Evolutionary conservation across 495 filamentous ascomycete genomes (phyloP), one percentile per base, ranked within the genome.

Genomic region (Podospora appendiculata): DNA sequence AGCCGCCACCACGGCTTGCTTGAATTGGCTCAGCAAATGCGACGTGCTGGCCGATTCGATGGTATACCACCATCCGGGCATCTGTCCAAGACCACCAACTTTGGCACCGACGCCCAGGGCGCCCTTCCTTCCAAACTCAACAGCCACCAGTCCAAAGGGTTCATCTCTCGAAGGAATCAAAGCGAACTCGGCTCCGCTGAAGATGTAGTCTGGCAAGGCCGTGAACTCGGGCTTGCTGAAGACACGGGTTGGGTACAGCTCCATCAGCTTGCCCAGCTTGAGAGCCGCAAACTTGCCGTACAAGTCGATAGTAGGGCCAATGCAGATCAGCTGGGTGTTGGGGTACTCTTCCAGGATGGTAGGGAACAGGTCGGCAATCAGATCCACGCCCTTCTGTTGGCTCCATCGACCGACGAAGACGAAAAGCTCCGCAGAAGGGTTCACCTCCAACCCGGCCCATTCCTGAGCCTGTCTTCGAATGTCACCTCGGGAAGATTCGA

Each of bases 361-460:
- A 36, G 85, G 84, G 66, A 87, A 81, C 4, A 87, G 76, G 59
- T 89, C 85, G 14, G 85, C 85, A 49, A 89, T 87, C 4, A 88
- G 70, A 63, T 89, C 85, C 44, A 88, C 72, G 19, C 85, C 85
- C 58, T 88, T 89, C 63, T 89, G 85, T 72, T 82, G 82, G 1
- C 81, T 85, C 85, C 85, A 89, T 47, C 85, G 78, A 43, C 85
- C 85, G 40, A 89, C 85, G 56, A 89, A 89, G 12, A 88, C 85
- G 57, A 88, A 74, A 17, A 89, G 72, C 53, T 89, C 85, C 4
- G 85, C 85, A 40, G 81, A 69, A 8, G 83, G 74, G 47, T 81
- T 77, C 50, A 79, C 73, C 4, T 83, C 67, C 2, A 89, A 70
- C 4, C 79, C 80, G 36, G 85, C 85, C 85, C 85, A 89, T 64